Evolutionary conservation across 352 stramenopile species (phyloP).

Genomic region (Achlya hypogyna): DNA sequence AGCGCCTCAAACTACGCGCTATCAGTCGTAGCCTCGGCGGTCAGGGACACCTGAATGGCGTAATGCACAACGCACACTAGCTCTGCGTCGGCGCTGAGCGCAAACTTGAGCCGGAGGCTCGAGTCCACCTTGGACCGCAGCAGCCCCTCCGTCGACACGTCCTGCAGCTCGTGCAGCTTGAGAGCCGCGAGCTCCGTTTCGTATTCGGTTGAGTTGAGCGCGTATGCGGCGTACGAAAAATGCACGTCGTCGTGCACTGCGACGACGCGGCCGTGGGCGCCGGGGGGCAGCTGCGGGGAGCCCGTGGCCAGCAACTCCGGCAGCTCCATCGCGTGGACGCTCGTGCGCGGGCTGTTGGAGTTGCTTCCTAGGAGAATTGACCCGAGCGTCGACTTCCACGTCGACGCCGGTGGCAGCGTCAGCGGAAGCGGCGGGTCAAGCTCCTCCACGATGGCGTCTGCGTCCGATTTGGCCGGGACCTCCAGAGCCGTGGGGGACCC

Average conservation of each 20-base stretch:
- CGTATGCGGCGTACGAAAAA: conserved; percentile 93
- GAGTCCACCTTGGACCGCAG: conserved; percentile 20
- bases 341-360: neutral
- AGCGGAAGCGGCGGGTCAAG: neutral
- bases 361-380: neutral
- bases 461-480: neutral
- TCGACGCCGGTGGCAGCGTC: neutral
- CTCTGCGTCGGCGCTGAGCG: conserved; percentile 25
- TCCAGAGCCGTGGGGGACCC: neutral
- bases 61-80: conserved; percentile 67
- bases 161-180: conserved; percentile 48
- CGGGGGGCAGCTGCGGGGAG: conserved; percentile 81
- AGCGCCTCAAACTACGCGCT: conserved; percentile 88
- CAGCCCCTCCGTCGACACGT: conserved; percentile 25
- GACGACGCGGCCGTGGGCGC: conserved; percentile 83
- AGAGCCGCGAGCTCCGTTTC: conserved; percentile 57
- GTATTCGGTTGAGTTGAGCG: conserved; percentile 87
- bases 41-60: conserved; percentile 50
- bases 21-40: neutral
- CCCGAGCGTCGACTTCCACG: neutral
- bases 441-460: neutral
- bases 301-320: conserved; percentile 58
- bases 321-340: conserved; percentile 25
- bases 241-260: conserved; percentile 90
- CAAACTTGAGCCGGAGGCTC: conserved; percentile 12